A percentile compares a stretch with the other conserved stretches of the same genome.
These are phyloP conservation scores for Salix viminalis DNA, from an alignment of 345 rosid genomes.

Conservation along the genomic window DNA sequence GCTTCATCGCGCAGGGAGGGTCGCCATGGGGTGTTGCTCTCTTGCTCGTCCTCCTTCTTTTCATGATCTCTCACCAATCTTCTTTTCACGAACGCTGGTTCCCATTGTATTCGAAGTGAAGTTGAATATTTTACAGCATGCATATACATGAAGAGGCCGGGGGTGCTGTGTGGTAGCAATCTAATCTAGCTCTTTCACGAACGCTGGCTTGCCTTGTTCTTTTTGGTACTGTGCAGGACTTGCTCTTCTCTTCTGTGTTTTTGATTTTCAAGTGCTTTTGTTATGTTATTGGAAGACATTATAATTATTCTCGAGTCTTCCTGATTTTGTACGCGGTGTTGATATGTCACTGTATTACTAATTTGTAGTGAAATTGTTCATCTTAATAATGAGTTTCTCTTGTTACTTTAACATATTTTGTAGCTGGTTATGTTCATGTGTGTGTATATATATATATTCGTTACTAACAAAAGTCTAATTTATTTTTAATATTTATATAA, in stretches of 20 bases:
- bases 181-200: not conserved
- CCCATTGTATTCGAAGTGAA: constrained; percentile 27
- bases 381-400: too few relatives aligned
- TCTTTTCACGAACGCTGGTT: constrained; percentile 40
- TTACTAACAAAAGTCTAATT: too few relatives aligned
- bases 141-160: not conserved
- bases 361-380: too few relatives aligned
- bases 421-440: too few relatives aligned
- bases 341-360: too few relatives aligned
- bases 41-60: constrained; percentile 29
- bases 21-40: constrained; percentile 36
- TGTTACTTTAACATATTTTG: too few relatives aligned
- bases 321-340: too few relatives aligned
- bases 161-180: not conserved
- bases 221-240: not conserved
- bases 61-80: constrained; percentile 35
- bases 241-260: not conserved
- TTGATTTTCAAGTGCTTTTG: not conserved
- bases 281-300: not conserved
- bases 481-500: too few relatives aligned
- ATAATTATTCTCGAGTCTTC: too few relatives aligned
- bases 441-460: too few relatives aligned
- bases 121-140: too few relatives aligned
- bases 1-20: constrained; percentile 44
- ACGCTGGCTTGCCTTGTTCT: not conserved